Conservation (phyloP, 2,329 filamentous ascomycete species). For the Ophiobolus disseminans region DNA sequence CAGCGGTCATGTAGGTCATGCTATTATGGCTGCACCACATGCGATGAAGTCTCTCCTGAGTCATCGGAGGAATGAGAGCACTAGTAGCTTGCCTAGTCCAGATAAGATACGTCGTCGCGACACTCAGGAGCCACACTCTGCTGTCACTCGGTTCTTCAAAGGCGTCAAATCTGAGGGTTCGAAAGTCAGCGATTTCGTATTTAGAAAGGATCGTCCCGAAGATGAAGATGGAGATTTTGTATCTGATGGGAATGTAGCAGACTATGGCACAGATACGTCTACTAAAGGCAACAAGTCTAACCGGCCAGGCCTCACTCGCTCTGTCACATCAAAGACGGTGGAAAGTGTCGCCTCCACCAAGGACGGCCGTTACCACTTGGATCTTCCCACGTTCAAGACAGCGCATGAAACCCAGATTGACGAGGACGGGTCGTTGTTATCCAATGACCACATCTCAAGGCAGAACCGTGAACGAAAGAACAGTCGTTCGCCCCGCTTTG, state of each 20-base stretch:
- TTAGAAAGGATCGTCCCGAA: slow-evolving; percentile 61
- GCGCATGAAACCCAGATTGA: slow-evolving; percentile 39
- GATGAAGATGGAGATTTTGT: slow-evolving; percentile 55
- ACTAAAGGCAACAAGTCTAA: slow-evolving; percentile 16
- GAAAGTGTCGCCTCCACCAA: slow-evolving; percentile 31
- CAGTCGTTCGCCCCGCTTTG: slow-evolving; percentile 52
- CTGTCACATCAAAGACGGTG: slow-evolving; percentile 30
- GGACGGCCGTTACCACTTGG: slow-evolving; percentile 39
- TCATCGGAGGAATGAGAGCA: slow-evolving; percentile 49
- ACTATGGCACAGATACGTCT: slow-evolving; percentile 39
- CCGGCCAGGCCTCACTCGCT: slow-evolving; percentile 42
- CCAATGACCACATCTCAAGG: slow-evolving; percentile 50
- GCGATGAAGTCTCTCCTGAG: slow-evolving; percentile 43
- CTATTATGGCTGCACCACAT: slow-evolving; percentile 41
- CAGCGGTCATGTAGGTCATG: slow-evolving; percentile 35
- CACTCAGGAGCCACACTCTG: slow-evolving; percentile 58
- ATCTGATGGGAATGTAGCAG: slow-evolving; percentile 54
- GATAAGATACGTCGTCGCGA: slow-evolving; percentile 39
- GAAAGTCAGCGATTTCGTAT: slow-evolving; percentile 66
- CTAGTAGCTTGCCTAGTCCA: slow-evolving; percentile 41
- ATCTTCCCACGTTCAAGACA: slow-evolving; percentile 46
- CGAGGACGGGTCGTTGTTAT: slow-evolving; percentile 17
- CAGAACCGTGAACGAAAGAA: slow-evolving; percentile 48
- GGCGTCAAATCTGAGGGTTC: slow-evolving; percentile 71
- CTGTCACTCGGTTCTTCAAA: slow-evolving; percentile 78